Base-by-base conservation (phyloP, 805 yeast genomes). In the Metschnikowia picachoensis region DNA sequence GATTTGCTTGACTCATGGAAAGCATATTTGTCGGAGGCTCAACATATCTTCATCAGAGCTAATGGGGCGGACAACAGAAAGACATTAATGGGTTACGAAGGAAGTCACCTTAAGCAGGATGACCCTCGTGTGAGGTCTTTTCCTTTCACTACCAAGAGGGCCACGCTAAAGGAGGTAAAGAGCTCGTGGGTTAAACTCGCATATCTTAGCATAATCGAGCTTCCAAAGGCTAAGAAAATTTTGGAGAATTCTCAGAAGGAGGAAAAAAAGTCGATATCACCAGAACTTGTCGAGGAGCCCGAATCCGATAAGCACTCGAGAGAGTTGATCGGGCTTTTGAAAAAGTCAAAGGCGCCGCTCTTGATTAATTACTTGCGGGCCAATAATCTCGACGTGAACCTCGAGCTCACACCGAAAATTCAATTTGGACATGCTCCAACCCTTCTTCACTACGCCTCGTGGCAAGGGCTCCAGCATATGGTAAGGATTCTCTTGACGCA, bases 111-210 rank as follows among this genome's bases (percentile, higher is more conserved):
- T 7, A 59, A 72, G 30, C 66, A 58, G 29, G 67, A 67, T 30
- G 97, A 92, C 60, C 52, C 68, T 0, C 73, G 96, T 51, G 65
- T 94, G 7, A 79, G 77, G 51, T 65, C 73, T 2, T 80, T 92
- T 60, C 99, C 99, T 1, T 90, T 94, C 67, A 84, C 96, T 0
- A 92, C 99, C 0, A 80, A 79, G 46, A 76, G 97, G 53, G 95
- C 98, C 1, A 91, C 96, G 0, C 74, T 85, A 0, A 67, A 79
- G 2, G 98, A 91, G 61, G 68, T 94, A 55, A 87, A 83, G 58
- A 77, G 81, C 39, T 89, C 95, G 0, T 94, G 98, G 98, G 73
- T 78, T 27, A 83, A 84, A 53, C 69, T 94, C 47, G 72, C 90
- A 0, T 80, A 83, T 53, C 65, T 87, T 53, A 67, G 72, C 34